Base-by-base conservation (phyloP, 139 green algal genomes). In the Bryopsis sp. region DNA sequence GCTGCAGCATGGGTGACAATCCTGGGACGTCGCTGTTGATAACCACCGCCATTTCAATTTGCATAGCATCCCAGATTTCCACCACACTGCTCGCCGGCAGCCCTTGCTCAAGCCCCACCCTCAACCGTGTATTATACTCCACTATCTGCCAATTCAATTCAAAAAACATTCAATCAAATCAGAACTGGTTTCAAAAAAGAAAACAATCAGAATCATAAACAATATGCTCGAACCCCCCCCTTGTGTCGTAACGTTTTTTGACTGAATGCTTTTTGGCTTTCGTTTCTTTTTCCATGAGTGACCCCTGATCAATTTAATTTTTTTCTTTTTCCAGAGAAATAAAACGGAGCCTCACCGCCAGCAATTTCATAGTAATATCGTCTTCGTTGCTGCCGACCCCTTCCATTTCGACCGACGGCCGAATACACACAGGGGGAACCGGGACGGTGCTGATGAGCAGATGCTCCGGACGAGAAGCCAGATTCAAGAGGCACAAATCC, bases 311-410 rank as follows among this genome's bases (percentile, higher is more conserved):
- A 54, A 54, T 54, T 54, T 26, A 54, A 54, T 19, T 54, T 54
- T 54, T n/a, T n/a, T n/a, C n/a, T 50, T 50, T 11, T 19, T 26
- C 15, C 15, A 50, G 11, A 19, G 54, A 28, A 63, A 63, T 8
- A 31, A 28, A 31, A 63, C 8, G 11, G 54, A 19, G 54, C 54
- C 8, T 7, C 26, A 74, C 4, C 79, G 89, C 79, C 81, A 93
- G 92, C 64, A 99, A 83, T 79, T 96, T 97, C 81, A 98, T 93
- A 22, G 91, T 96, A 72, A 97, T 90, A 84, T 99, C 94, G 74
- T 99, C 94, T 85, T 99, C 94, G 67, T 98, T 99, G 50, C 72
- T 92, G 2, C 92, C 89, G 22, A 78, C 76, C 0, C 85, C 88
- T 70, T 99, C 94, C 94, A 99, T 96, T 75, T 97, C 92, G 62